Evolutionary conservation across 306 rosid genomes (phyloP).

Genomic region (Quercus parvula): DNA sequence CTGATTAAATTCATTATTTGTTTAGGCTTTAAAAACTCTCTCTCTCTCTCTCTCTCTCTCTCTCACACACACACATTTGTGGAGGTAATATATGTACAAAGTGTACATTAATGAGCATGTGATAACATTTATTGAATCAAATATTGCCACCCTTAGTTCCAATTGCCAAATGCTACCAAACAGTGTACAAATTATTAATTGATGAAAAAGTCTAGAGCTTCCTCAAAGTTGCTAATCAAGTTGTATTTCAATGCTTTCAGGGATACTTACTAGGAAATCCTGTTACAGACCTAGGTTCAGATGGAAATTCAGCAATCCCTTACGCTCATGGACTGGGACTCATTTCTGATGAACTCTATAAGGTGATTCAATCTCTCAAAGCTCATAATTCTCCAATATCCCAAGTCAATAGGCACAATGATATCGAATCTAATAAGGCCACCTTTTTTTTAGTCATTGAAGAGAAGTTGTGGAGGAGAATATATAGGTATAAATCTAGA

Average conservation of each 20-base stretch:
- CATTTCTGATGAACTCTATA: slow-evolving; percentile 55
- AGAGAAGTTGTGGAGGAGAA: slow-evolving; percentile 44
- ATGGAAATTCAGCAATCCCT: slow-evolving; percentile 18
- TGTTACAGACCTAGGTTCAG: background rate
- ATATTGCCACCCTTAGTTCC: too few relatives aligned
- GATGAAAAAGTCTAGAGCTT: background rate
- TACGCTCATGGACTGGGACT: slow-evolving; percentile 59
- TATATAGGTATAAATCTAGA: slow-evolving; percentile 22
- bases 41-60: too few relatives aligned
- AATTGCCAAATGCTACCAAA: background rate
- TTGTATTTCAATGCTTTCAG: slow-evolving; percentile 18
- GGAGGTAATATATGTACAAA: too few relatives aligned
- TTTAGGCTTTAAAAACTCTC: too few relatives aligned
- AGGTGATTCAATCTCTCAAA: slow-evolving; percentile 20
- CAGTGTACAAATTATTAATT: background rate
- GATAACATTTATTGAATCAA: too few relatives aligned
- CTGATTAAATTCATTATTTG: too few relatives aligned
- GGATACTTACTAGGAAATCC: slow-evolving; percentile 65
- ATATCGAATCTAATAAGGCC: background rate
- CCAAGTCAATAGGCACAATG: background rate
- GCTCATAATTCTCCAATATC: background rate
- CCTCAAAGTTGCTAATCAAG: background rate
- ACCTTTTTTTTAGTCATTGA: slow-evolving; percentile 37
- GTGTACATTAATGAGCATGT: too few relatives aligned
- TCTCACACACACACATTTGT: too few relatives aligned